These are phyloP conservation scores for Adansonia madagascariensis DNA, from an alignment of 441 rosid genomes.

Conservation along the genomic window DNA sequence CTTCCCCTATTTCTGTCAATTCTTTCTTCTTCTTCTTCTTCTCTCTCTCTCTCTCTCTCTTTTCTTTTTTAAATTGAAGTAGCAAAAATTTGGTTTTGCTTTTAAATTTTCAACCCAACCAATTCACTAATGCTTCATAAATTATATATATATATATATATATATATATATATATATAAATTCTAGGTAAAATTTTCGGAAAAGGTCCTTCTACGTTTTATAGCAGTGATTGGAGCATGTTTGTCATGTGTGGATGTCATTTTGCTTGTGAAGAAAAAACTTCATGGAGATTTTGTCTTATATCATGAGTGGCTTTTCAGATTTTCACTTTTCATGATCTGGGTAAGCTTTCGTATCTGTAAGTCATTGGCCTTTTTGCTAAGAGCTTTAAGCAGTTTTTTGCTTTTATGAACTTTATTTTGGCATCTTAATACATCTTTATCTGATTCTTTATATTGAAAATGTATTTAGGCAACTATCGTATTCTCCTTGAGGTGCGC, in stretches of 20 bases:
- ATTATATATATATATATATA: neutral
- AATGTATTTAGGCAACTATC: conserved; percentile 51
- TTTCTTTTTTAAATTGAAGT: conserved; percentile 8
- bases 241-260: conserved; percentile 61
- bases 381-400: neutral
- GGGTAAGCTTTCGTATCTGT: conserved; percentile 58
- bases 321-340: conserved; percentile 57
- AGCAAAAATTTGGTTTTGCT: conserved; percentile 1
- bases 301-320: conserved; percentile 61
- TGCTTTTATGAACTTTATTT: conserved; percentile 4
- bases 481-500: conserved; percentile 48
- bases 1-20: neutral
- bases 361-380: conserved; percentile 18
- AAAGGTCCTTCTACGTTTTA: conserved; percentile 49
- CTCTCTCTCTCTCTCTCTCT: neutral
- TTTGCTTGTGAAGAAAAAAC: conserved; percentile 48
- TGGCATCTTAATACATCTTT: conserved; percentile 25
- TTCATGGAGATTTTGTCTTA: conserved; percentile 40
- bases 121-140: conserved; percentile 21
- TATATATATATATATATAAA: neutral
- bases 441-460: conserved; percentile 18
- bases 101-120: conserved; percentile 9
- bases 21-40: neutral
- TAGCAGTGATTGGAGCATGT: conserved; percentile 67
- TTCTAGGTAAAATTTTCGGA: conserved; percentile 52